Evolutionary conservation across 805 yeast species (phyloP).

Genomic region (Saturnispora ahearnii): DNA sequence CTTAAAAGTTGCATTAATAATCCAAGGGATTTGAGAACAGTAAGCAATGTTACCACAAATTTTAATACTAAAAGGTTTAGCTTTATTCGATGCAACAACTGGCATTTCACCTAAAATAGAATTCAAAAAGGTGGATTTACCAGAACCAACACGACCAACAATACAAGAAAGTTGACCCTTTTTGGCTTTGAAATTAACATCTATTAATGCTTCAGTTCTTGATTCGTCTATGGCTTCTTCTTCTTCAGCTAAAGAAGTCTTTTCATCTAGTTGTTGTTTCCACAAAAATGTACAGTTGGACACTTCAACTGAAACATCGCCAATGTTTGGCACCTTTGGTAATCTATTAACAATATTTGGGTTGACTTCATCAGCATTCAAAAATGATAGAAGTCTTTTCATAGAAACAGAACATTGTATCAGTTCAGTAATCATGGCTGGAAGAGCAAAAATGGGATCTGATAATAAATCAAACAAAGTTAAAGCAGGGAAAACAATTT

Average conservation of each 20-base stretch:
- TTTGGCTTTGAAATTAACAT: conserved; percentile 40
- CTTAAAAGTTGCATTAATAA: conserved; percentile 84
- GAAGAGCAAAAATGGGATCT: conserved; percentile 51
- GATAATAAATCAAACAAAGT: conserved; percentile 50
- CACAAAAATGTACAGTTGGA: conserved; percentile 48
- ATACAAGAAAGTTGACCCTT: conserved; percentile 50
- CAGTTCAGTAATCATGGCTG: conserved; percentile 45
- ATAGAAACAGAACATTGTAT: conserved; percentile 54
- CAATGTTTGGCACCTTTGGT: conserved; percentile 18
- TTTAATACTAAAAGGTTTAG: conserved; percentile 14
- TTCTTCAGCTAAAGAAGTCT: conserved; percentile 12
- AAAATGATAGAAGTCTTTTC: conserved; percentile 42
- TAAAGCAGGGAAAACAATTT: conserved; percentile 60
- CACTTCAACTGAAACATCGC: conserved; percentile 33
- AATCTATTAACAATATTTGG: conserved; percentile 23
- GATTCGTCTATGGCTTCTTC: conserved; percentile 22
- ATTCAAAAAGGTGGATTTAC: conserved; percentile 51
- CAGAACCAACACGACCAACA: conserved; percentile 61
- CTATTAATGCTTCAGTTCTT: conserved; percentile 33
- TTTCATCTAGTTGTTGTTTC: conserved; percentile 22
- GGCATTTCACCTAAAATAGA: conserved; percentile 47
- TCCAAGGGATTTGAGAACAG: conserved; percentile 82
- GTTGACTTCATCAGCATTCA: conserved; percentile 36
- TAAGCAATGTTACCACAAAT: conserved; percentile 42
- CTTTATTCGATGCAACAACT: conserved; percentile 25